phyloP scores from a whole-genome alignment of 129 eudicot genomes.

The Solidago caesia region DNA sequence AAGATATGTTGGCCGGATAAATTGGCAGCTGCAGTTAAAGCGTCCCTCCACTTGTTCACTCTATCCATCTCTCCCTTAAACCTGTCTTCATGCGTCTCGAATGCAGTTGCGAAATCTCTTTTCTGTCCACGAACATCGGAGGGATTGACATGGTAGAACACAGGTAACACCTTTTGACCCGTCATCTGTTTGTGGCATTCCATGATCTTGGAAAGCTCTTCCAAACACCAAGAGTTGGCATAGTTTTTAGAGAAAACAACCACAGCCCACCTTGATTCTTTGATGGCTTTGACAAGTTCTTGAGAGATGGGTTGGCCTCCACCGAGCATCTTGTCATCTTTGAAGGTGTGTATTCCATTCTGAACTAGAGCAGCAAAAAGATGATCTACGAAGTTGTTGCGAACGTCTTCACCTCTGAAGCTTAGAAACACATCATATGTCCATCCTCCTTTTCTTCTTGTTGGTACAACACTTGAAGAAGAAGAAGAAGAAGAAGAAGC shows the following conservation, averaged over 20 bases:
- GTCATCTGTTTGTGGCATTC: neutral
- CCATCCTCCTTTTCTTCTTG: no score
- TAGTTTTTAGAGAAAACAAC: neutral
- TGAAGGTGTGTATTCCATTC: no score
- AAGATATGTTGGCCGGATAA: constrained; percentile 5
- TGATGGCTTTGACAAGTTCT: neutral
- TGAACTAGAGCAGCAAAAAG: no score
- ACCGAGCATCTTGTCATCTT: no score
- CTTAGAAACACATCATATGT: no score
- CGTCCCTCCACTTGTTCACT: constrained; percentile 8
- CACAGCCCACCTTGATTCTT: neutral
- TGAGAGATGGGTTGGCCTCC: no score
- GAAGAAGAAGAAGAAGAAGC: no score
- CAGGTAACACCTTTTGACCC: constrained; percentile 22
- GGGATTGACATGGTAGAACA: constrained; percentile 25
- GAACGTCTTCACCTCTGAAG: no score
- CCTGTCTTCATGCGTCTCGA: neutral
- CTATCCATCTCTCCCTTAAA: neutral
- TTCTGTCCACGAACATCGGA: constrained; percentile 6
- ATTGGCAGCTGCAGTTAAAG: constrained; percentile 8
- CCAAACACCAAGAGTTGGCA: neutral
- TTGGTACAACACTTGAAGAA: no score
- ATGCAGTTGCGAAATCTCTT: neutral
- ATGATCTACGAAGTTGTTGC: no score
- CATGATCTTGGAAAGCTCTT: neutral